Conservation (phyloP, 495 filamentous ascomycete genomes). For the Peziza echinospora region DNA sequence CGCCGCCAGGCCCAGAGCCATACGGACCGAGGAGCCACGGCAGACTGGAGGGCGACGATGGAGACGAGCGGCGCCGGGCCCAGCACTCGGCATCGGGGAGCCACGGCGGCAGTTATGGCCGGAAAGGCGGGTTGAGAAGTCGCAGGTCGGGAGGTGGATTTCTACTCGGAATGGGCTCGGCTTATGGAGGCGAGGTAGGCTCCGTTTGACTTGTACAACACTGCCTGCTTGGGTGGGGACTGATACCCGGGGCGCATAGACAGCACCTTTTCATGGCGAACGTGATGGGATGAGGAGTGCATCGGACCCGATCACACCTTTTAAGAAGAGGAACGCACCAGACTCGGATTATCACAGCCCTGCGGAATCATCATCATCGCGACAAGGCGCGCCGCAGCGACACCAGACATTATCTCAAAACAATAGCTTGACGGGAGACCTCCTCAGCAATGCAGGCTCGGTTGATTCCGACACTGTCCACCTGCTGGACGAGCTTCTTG, state of each 20-base stretch:
- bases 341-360: background rate
- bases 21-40: background rate
- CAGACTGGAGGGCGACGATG: background rate
- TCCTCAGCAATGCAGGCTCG: background rate
- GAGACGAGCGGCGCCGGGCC: background rate
- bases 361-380: background rate
- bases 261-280: no score
- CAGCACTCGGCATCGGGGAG: background rate
- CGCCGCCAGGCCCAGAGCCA: background rate
- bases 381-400: background rate
- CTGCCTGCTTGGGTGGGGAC: no score
- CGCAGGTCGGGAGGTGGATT: background rate
- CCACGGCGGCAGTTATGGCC: background rate
- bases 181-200: background rate
- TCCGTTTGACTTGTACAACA: no score
- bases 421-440: background rate
- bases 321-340: background rate
- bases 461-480: background rate
- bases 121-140: background rate
- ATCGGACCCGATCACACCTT: background rate
- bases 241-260: no score
- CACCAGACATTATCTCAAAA: background rate
- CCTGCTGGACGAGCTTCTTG: background rate
- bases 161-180: background rate
- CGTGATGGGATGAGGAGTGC: background rate